Evolutionary conservation across 2,329 filamentous ascomycete species (phyloP).

Genomic region (Fusarium graminum): DNA sequence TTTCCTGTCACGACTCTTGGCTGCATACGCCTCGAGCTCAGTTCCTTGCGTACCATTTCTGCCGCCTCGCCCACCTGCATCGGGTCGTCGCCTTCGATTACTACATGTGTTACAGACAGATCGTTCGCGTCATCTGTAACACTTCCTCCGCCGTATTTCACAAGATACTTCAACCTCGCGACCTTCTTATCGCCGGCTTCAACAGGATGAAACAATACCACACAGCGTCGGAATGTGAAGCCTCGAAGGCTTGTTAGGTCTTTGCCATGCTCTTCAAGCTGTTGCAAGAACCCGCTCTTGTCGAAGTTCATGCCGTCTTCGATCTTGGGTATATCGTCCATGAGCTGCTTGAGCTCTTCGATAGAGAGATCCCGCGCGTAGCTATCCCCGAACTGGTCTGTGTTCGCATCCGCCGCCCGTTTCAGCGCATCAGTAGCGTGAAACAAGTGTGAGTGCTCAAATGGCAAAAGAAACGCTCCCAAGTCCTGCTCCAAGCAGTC

Average conservation of each 20-base stretch:
- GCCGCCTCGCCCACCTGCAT: constrained; percentile 55
- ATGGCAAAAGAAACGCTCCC: constrained; percentile 73
- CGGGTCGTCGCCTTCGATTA: constrained; percentile 63
- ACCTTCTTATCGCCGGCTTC: constrained; percentile 52
- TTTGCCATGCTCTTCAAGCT: constrained; percentile 69
- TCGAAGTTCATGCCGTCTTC: constrained; percentile 59
- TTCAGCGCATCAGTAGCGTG: constrained; percentile 71
- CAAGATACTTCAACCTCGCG: constrained; percentile 65
- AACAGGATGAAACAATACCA: constrained; percentile 57
- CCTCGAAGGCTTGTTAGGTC: constrained; percentile 63
- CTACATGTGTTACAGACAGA: constrained; percentile 76
- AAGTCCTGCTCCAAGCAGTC: constrained; percentile 77
- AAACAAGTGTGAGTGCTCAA: constrained; percentile 76
- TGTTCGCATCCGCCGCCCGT: constrained; percentile 68
- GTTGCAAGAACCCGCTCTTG: constrained; percentile 61
- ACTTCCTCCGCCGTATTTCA: constrained; percentile 77
- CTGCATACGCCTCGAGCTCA: constrained; percentile 63
- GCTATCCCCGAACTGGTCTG: constrained; percentile 86
- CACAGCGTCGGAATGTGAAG: constrained; percentile 65
- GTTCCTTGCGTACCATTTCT: constrained; percentile 59
- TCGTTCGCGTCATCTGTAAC: constrained; percentile 66
- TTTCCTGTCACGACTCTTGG: constrained; percentile 76
- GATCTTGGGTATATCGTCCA: constrained; percentile 65
- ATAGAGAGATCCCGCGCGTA: constrained; percentile 77
- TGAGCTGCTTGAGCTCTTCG: constrained; percentile 70